Evolutionary conservation across 306 rosid species (phyloP).

Genomic region (Rubus idaeus): DNA sequence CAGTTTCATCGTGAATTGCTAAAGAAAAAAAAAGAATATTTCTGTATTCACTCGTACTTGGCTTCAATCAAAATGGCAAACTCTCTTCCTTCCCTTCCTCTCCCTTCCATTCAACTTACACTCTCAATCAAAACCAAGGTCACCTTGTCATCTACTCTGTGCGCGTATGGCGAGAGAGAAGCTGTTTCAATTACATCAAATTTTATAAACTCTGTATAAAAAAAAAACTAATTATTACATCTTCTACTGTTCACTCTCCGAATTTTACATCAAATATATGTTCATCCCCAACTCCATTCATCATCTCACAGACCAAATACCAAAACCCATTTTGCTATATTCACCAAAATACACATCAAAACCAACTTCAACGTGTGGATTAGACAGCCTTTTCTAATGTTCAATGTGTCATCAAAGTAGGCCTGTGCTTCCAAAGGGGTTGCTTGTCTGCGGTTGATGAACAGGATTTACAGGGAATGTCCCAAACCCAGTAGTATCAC

Average conservation of each 20-base stretch:
- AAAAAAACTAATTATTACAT: conserved; percentile 44
- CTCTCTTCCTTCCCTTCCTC: too few relatives aligned
- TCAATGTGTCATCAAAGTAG: conserved; percentile 47
- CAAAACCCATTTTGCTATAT: conserved; percentile 40
- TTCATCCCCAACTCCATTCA: conserved; percentile 37
- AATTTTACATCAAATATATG: conserved; percentile 44
- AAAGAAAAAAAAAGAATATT: too few relatives aligned
- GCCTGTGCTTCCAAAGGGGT: conserved; percentile 93
- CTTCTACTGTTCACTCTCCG: conserved; percentile 32
- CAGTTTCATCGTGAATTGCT: too few relatives aligned
- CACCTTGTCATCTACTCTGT: neutral
- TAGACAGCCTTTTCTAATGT: conserved; percentile 8
- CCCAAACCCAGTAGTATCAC: conserved; percentile 74
- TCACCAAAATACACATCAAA: conserved; percentile 46
- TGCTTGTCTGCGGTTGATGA: conserved; percentile 68
- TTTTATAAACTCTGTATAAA: conserved; percentile 21
- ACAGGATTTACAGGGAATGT: conserved; percentile 53
- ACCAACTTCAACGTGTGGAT: conserved; percentile 41
- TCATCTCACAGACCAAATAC: conserved; percentile 39
- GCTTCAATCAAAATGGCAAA: too few relatives aligned
- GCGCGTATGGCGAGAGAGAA: neutral
- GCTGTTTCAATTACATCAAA: conserved; percentile 10
- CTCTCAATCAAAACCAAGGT: too few relatives aligned
- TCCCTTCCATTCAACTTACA: too few relatives aligned
- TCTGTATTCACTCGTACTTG: too few relatives aligned